phyloP scores from a whole-genome alignment of 2,329 filamentous ascomycete genomes.

The Emericellopsis atlantica region DNA sequence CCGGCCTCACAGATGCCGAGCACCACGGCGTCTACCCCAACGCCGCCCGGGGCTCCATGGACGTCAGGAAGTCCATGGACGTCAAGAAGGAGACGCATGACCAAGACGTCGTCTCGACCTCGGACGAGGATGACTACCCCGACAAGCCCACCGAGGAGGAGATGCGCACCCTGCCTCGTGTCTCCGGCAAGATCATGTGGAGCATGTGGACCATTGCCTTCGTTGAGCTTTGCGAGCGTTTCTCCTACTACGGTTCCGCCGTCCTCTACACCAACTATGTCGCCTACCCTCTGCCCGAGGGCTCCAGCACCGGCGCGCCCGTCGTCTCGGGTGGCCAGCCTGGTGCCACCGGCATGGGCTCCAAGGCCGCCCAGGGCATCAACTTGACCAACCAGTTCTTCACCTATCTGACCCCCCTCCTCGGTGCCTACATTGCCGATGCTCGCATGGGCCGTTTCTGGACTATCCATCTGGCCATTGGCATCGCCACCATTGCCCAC shows the following conservation, averaged over 20 bases:
- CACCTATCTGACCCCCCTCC: slow-evolving; percentile 45
- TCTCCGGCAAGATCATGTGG: slow-evolving; percentile 53
- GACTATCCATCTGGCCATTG: slow-evolving; percentile 58
- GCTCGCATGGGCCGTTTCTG: slow-evolving; percentile 61
- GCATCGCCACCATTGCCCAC: slow-evolving; percentile 53
- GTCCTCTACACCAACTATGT: slow-evolving; percentile 59
- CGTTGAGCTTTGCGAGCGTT: slow-evolving; percentile 64
- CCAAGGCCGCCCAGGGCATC: slow-evolving; percentile 37
- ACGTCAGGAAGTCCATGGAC: slow-evolving; percentile 3
- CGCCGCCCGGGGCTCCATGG: slow-evolving; percentile 10
- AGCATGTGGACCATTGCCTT: slow-evolving; percentile 58
- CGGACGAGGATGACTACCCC: slow-evolving; percentile 15
- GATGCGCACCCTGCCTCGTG: slow-evolving; percentile 44
- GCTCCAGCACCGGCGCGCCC: slow-evolving; percentile 40
- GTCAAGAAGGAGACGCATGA: slow-evolving; percentile 6
- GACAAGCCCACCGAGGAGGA: slow-evolving; percentile 49
- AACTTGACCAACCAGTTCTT: slow-evolving; percentile 47
- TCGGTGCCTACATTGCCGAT: slow-evolving; percentile 49
- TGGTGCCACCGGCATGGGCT: slow-evolving; percentile 45
- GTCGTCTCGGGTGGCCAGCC: slow-evolving; percentile 18
- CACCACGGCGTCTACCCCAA: slow-evolving; percentile 12
- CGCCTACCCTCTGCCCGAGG: slow-evolving; percentile 37
- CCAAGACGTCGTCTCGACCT: slow-evolving; percentile 10
- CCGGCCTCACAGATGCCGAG: slow-evolving; percentile 18
- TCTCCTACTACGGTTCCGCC: slow-evolving; percentile 64